Base-by-base conservation (phyloP, 2,329 filamentous ascomycete species). In the Ilyonectria sp. region DNA sequence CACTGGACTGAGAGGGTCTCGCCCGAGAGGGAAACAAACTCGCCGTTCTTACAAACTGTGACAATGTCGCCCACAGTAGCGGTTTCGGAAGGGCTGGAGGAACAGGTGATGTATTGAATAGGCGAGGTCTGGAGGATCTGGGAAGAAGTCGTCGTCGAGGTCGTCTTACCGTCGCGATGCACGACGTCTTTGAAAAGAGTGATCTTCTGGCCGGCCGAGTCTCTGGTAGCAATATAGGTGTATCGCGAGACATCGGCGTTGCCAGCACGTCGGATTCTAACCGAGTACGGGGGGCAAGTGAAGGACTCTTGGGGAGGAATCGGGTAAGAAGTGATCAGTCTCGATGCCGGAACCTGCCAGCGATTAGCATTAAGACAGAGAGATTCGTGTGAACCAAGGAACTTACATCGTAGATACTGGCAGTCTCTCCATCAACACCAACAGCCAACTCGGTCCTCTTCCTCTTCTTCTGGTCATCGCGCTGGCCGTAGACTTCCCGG, bases 381-480 rank as follows among this genome's bases (percentile, higher is more conserved):
- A 21, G 33, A 11, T 19, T 19, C 6, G 23, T 15, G 17, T 21
- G 23, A 4, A 4, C 3, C 21, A 7, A 15, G 19, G 4, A 31
- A 77, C 87, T 73, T 73, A 90, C 89, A 84, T 92, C 89, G 74
- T 92, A 92, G 47, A 92, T 86, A 71, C 90, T 91, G 3, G 90
- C 82, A 4, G 89, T 87, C 76, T 92, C 90, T 67, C 90, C 90
- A 77, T 92, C 89, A 74, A 90, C 86, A 21, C 90, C 90, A 31
- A 92, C 87, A 10, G 86, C 87, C 54, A 92, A 77, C 75, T 92
- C 90, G 10, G 90, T 84, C 73, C 90, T 86, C 81, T 90, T 90
- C 73, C 87, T 85, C 80, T 88, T 90, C 80, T 87, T 89, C 35
- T 85, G 84, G 23, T 86, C 87, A 57, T 86, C 83, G 71, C 85